Percentiles rank a stretch among this genome's conserved stretches.
Evolutionary conservation across 2,329 filamentous ascomycete species (phyloP).

Genomic region (Knufia petricola): DNA sequence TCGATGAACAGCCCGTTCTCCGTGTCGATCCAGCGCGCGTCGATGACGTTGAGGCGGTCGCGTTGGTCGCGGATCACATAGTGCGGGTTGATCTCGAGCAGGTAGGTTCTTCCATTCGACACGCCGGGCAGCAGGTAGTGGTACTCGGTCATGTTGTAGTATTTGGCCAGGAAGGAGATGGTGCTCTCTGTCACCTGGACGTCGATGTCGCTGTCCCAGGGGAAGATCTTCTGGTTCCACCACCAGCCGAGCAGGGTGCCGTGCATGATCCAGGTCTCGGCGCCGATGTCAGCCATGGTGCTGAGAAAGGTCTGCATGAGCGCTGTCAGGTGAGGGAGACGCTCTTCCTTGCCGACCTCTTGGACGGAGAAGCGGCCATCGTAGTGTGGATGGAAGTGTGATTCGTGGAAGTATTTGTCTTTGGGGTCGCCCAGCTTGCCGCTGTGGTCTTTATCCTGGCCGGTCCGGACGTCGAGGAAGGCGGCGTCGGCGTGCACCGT

Average conservation of each 20-base stretch:
- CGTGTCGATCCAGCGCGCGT: conserved; percentile 53
- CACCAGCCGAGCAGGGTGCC: conserved; percentile 53
- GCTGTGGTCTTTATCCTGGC: conserved; percentile 32
- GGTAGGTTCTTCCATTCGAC: conserved; percentile 35
- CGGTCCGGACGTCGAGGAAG: conserved; percentile 36
- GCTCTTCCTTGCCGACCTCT: conserved; percentile 38
- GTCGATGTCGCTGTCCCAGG: conserved; percentile 54
- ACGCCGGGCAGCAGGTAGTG: conserved; percentile 33
- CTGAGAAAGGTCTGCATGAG: conserved; percentile 48
- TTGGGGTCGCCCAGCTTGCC: conserved; percentile 31
- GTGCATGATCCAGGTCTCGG: conserved; percentile 56
- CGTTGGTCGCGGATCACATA: conserved; percentile 36
- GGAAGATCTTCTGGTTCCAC: conserved; percentile 53
- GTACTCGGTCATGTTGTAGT: conserved; percentile 55
- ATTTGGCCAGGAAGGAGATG: conserved; percentile 46
- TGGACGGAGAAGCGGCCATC: conserved; percentile 46
- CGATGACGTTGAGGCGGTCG: conserved; percentile 48
- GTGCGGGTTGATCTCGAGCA: conserved; percentile 52
- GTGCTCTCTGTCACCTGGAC: conserved; percentile 48
- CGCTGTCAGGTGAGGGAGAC: conserved; percentile 39
- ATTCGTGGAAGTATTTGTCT: conserved; percentile 44
- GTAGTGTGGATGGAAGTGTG: conserved; percentile 28
- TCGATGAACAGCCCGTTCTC: conserved; percentile 52
- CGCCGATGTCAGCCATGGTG: conserved; percentile 47
- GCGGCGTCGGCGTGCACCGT: conserved; percentile 29